These are phyloP conservation scores for Coccinonectria pachysandricola DNA, from an alignment of 2,329 filamentous ascomycete species.

Conservation along the genomic window DNA sequence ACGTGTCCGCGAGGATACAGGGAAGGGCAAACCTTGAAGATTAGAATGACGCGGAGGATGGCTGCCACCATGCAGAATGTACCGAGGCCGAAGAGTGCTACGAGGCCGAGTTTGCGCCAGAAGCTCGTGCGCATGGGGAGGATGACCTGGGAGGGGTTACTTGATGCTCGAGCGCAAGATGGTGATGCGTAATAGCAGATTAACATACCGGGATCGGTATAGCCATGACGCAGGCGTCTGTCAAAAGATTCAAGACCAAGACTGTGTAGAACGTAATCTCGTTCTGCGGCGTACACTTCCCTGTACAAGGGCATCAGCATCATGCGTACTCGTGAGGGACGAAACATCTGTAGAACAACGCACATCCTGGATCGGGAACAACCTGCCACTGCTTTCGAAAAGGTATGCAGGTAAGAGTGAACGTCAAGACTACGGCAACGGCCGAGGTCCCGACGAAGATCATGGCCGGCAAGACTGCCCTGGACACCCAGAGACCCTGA, in stretches of 20 bases:
- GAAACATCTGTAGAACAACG: no score
- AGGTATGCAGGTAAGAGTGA: slow-evolving; percentile 23
- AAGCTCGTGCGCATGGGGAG: slow-evolving; percentile 18
- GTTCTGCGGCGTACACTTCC: slow-evolving; percentile 23
- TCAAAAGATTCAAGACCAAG: slow-evolving; percentile 23
- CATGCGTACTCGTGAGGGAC: no score
- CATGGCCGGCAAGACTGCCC: slow-evolving; percentile 26
- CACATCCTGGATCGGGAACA: slow-evolving; percentile 27
- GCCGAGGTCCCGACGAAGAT: slow-evolving; percentile 17
- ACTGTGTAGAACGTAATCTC: slow-evolving; percentile 21
- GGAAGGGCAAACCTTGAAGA: slow-evolving; percentile 19
- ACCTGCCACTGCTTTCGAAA: slow-evolving; percentile 26
- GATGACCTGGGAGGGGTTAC: slow-evolving; percentile 12
- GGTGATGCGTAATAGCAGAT: accelerated
- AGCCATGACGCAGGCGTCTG: slow-evolving; percentile 25
- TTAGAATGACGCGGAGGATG: slow-evolving; percentile 18
- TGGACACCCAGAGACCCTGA: slow-evolving; percentile 24
- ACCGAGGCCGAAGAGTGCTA: slow-evolving; percentile 22
- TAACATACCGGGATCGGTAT: slow-evolving; percentile 23
- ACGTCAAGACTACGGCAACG: slow-evolving; percentile 16
- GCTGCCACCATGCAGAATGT: slow-evolving; percentile 24
- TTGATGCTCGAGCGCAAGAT: no score
- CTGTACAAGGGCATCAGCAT: slow-evolving; percentile 1
- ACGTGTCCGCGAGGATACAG: no score
- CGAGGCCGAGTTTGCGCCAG: slow-evolving; percentile 20